Evolutionary conservation across 164 flowering plant genomes (phyloP), one percentile per base, ranked within the genome.

Genomic region (Chimonanthus praecox): DNA sequence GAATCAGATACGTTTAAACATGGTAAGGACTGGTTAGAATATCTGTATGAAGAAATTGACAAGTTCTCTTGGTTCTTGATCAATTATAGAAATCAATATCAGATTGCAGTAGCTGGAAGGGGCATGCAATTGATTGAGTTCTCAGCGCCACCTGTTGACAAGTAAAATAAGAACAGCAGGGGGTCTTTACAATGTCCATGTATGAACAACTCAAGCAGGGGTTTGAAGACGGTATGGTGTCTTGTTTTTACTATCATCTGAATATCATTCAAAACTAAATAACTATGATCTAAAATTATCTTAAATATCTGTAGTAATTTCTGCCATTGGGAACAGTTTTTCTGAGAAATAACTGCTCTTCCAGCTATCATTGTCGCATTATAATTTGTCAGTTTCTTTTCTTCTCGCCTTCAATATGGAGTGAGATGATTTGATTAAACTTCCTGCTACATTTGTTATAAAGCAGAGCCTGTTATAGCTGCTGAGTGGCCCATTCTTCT

Each of bases 51-150:
- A 47, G 51, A 63, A 64, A n/a, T 47, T 49, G 48, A 33, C 69
- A 46, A 45, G 47, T 45, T 45, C 45, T 66, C 49, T 13, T 62
- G 48, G 46, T 47, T 73, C 64, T 73, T 80, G 20, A 18, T 69
- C 71, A 60, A 66, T 60, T 80, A 4, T 87, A 95, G 99, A 77
- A 75, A 88, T 78, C 74, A 75, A 49, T 95, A 95, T 85, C 89
- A 89, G 83, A 92, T 95, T 78, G 91, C 84, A 66, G 94, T 95
- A n/a, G 94, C 89, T 77, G 99, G 99, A 82, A 89, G 98, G 81
- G 98, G 99, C 47, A 87, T 95, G 94, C 98, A 95, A 84, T 87
- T 92, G 85, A 78, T 93, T n/a, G 87, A 87, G 77, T 89, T 95
- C 74, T 78, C 73, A 58, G 68, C 82, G 58, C 33, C 33, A 54